A percentile compares a stretch with the other conserved stretches of the same genome.
phyloP scores from a whole-genome alignment of 495 filamentous ascomycete genomes.

The Pyrenula massariospora region DNA sequence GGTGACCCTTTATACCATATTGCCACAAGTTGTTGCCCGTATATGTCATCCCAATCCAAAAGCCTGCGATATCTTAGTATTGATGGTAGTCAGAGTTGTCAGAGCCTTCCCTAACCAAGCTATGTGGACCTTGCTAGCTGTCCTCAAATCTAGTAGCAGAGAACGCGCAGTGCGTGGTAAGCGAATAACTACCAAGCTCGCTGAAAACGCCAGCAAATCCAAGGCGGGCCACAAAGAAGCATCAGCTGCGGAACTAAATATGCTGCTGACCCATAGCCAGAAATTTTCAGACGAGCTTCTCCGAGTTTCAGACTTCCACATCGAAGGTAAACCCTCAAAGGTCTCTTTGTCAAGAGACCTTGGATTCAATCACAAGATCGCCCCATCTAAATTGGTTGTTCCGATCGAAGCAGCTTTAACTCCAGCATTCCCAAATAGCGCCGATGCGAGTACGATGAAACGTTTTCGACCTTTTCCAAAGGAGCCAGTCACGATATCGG shows the following conservation, averaged over 20 bases:
- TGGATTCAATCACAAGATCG: slow-evolving; percentile 70
- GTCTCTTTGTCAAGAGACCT: slow-evolving; percentile 66
- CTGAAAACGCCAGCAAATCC: slow-evolving; percentile 23
- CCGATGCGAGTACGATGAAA: slow-evolving; percentile 52
- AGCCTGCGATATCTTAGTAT: slow-evolving; percentile 62
- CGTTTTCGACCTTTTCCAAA: slow-evolving; percentile 75
- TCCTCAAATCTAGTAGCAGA: slow-evolving; percentile 49
- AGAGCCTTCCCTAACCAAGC: slow-evolving; percentile 74
- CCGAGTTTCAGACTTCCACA: slow-evolving; percentile 58
- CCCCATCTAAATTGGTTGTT: slow-evolving; percentile 74
- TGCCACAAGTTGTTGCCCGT: slow-evolving; percentile 84
- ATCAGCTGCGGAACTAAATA: slow-evolving; percentile 42
- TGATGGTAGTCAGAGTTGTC: slow-evolving; percentile 74
- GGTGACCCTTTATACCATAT: slow-evolving; percentile 81
- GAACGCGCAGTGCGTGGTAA: slow-evolving; percentile 34
- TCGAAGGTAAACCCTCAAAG: slow-evolving; percentile 56
- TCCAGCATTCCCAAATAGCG: slow-evolving; percentile 65
- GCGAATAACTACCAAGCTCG: slow-evolving; percentile 27
- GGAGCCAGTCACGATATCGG: slow-evolving; percentile 47
- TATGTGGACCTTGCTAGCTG: slow-evolving; percentile 83
- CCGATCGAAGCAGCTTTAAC: slow-evolving; percentile 78
- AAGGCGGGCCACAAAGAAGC: slow-evolving; percentile 32
- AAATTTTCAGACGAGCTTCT: slow-evolving; percentile 78
- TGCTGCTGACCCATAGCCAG: slow-evolving; percentile 64
- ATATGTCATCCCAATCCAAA: slow-evolving; percentile 74